Evolutionary conservation across 23 red algal species (phyloP), one percentile per base, ranked within the genome.

Genomic region (Gracilaria vermiculophylla): DNA sequence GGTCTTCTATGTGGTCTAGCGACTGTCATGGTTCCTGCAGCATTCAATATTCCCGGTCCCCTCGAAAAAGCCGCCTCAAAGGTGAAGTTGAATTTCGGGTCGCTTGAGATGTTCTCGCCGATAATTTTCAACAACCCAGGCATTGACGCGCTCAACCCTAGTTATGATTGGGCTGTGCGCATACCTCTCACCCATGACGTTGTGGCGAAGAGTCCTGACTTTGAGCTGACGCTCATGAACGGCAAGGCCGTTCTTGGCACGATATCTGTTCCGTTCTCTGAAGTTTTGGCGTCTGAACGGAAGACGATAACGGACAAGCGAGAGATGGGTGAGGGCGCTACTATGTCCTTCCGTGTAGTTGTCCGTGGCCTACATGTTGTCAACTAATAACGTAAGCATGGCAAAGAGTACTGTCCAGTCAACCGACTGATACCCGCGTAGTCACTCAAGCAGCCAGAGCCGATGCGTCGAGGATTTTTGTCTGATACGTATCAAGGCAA

Each of bases 11-110:
- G 58, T 29, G 87, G 87, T 11, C 39, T 91, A 13, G 44, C 58
- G 15, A 91, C 87, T 12, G 76, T 91, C 25, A 39, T 91, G 32
- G 76, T 91, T 28, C 72, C 87, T 25, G 87, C 75, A 24, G 87
- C 75, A 21, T 78, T 67, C 31, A 60, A 81, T 28, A 61, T 91
- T 42, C 57, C 76, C 40, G 87, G 75, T 42, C 23, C 14, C 4
- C 75, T 52, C 11, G 57, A 91, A 49, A 33, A 65, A 42, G 32
- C 71, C 12, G 62, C 74, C 4, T 69, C 87, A 11, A 50, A 73
- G 28, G 73, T 78, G 21, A 53, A 80, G 23, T 28, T 91, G 54
- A 64, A 36, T 19, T 80, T 54, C 71, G 53, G 24, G 17, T 40
- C 31, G 5, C 33, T 64, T 5, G 62, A 80, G 2, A 54, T 53